Evolutionary conservation across 2,329 filamentous ascomycete species (phyloP).

Genomic region (Ophiosphaerella narmari): DNA sequence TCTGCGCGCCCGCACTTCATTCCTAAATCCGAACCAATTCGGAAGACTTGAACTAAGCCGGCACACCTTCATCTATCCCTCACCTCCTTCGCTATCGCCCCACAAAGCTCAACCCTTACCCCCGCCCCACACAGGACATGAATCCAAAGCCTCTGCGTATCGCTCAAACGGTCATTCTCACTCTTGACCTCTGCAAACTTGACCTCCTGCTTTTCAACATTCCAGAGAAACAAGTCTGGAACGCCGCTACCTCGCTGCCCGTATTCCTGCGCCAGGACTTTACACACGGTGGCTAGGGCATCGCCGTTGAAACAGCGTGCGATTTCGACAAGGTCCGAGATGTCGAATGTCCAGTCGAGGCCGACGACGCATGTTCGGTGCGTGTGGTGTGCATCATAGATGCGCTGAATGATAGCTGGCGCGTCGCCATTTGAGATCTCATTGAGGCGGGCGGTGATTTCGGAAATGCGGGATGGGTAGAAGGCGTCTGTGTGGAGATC

Average conservation of each 20-base stretch:
- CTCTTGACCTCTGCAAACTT: constrained; percentile 70
- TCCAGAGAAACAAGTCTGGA: constrained; percentile 92
- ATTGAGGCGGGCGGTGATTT: constrained; percentile 85
- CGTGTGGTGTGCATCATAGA: constrained; percentile 72
- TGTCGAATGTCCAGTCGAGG: constrained; percentile 84
- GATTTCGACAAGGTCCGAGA: constrained; percentile 79
- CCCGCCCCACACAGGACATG: constrained; percentile 87
- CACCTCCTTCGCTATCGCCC: constrained; percentile 64
- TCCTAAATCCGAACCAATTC: not conserved
- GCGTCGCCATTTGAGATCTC: constrained; percentile 85
- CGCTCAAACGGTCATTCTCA: constrained; percentile 87
- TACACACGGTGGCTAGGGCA: constrained; percentile 82
- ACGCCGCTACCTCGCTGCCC: constrained; percentile 82
- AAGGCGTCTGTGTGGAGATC: constrained; percentile 94
- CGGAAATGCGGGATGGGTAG: constrained; percentile 80
- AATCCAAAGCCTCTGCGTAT: constrained; percentile 96
- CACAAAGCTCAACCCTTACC: constrained; percentile 80
- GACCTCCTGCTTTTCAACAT: constrained; percentile 55
- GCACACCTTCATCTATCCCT: constrained; percentile 10
- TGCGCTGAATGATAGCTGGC: constrained; percentile 65
- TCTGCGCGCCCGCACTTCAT: no score
- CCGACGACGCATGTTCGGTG: constrained; percentile 85
- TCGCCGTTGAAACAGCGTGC: constrained; percentile 77
- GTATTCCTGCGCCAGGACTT: constrained; percentile 96
- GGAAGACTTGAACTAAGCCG: not conserved